These are phyloP conservation scores for Tremellales sp. DNA, from an alignment of 1,284 basidiomycete species.

Conservation along the genomic window DNA sequence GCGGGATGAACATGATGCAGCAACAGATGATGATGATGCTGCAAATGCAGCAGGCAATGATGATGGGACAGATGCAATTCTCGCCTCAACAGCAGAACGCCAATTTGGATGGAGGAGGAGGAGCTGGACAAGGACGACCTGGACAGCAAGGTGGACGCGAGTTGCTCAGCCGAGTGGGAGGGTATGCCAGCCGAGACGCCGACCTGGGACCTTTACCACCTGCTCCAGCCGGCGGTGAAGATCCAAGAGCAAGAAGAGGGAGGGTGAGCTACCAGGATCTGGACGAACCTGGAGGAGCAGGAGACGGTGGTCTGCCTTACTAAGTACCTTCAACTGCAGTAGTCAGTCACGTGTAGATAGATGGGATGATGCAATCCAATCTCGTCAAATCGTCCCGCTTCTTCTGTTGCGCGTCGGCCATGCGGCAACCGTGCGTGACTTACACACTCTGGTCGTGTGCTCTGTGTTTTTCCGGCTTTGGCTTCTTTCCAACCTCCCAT, in stretches of 20 bases:
- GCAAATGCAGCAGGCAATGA: conserved; percentile 47
- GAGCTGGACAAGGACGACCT: conserved; percentile 5
- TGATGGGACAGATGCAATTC: conserved; percentile 25
- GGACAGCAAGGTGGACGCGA: conserved; percentile 4
- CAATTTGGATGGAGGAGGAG: conserved; percentile 2
- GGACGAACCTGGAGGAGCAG: conserved; percentile 37
- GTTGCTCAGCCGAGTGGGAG: conserved; percentile 23
- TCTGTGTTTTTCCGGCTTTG: no score
- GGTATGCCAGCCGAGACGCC: conserved; percentile 11
- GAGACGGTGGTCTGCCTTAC: conserved; percentile 43
- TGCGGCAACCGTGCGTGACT: no score
- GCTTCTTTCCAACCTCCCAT: no score
- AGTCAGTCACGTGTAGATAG: no score
- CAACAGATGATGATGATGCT: conserved; percentile 50
- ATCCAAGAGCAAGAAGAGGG: conserved; percentile 43
- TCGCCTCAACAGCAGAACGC: background rate
- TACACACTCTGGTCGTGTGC: no score
- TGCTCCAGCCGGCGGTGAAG: conserved; percentile 36
- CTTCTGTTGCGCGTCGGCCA: no score
- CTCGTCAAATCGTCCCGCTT: no score
- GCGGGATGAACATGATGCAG: conserved; percentile 40
- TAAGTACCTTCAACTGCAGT: conserved; percentile 17
- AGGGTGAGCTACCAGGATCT: conserved; percentile 45
- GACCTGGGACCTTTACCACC: conserved; percentile 15
- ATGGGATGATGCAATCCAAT: no score